phyloP scores from a whole-genome alignment of 2,329 filamentous ascomycete species.

The Zymoseptoria crescenta region DNA sequence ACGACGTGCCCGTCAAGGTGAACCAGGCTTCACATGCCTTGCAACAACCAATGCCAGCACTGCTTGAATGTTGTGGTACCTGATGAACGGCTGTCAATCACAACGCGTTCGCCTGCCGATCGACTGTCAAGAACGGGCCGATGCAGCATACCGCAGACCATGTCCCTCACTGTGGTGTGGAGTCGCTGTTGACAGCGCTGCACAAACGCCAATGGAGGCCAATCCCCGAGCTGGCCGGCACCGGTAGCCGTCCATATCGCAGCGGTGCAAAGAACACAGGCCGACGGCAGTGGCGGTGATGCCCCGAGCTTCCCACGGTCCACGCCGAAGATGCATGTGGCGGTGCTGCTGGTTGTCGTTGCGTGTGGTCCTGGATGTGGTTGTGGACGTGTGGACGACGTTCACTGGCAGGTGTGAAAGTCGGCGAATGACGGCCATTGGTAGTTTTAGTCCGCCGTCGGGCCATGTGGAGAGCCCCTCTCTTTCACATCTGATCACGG shows the following conservation, averaged over 20 bases:
- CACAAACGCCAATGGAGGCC: conserved; percentile 5
- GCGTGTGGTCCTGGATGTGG: neutral
- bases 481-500: neutral
- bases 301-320: neutral
- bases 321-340: neutral
- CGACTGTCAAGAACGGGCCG: conserved; percentile 12
- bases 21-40: neutral
- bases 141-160: conserved; percentile 10
- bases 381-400: neutral
- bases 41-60: neutral
- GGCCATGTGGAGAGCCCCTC: neutral
- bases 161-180: conserved; percentile 1
- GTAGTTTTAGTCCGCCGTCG: neutral
- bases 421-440: neutral
- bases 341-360: neutral
- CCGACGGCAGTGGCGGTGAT: conserved; percentile 1
- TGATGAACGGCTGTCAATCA: conserved; percentile 7
- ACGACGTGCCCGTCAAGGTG: neutral
- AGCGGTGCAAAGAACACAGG: conserved; percentile 6
- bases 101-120: conserved; percentile 11
- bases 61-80: neutral
- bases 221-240: neutral
- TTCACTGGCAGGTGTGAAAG: neutral
- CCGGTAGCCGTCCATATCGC: conserved; percentile 31
- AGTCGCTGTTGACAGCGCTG: neutral